Base-by-base conservation (phyloP, 306 rosid species). In the Quillaja saponaria region DNA sequence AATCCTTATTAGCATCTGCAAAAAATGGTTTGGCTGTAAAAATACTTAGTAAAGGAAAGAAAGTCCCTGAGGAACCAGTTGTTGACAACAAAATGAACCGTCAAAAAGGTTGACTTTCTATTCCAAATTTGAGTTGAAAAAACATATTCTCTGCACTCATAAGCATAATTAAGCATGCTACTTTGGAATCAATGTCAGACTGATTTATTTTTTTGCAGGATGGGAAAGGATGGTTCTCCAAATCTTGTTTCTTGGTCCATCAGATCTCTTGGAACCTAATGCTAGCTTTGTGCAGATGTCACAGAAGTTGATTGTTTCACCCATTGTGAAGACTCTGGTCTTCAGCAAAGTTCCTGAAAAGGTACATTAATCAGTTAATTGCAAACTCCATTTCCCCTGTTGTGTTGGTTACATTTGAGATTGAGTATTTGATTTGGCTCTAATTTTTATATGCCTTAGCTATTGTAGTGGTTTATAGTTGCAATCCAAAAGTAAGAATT, bases 151-250 rank as follows among this genome's bases (percentile, higher is more conserved):
- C 6, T 37, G 10, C 10, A 37, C 40, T 37, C 40, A 5, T 37
- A 5, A 5, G 40, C 40, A 37, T n/a, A n/a, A n/a, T n/a, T n/a
- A 66, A 44, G 11, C 58, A 31, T 52, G 31, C 37, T 14, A 7
- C 51, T 45, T 61, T 39, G 62, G 64, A 39, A 15, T 65, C 41
- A 69, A 38, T 50, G 33, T 58, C 45, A 35, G 51, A 21, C 8
- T 71, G 46, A 45, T 49, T 58, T 64, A 33, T 69, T 5, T 44
- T 34, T 71, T 15, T 76, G 78, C 77, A 89, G 96, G 96, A 52
- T 89, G 99, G 99, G 97, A 92, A 82, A 85, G 99, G 81, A 92
- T 89, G 95, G 99, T 89, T 68, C 87, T 92, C 17, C 99, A 92
- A 72, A 89, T 92, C 74, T 78, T 92, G 84, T 89, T 92, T 73